phyloP scores from a whole-genome alignment of 805 yeast species.

The Huiozyma sinensis region DNA sequence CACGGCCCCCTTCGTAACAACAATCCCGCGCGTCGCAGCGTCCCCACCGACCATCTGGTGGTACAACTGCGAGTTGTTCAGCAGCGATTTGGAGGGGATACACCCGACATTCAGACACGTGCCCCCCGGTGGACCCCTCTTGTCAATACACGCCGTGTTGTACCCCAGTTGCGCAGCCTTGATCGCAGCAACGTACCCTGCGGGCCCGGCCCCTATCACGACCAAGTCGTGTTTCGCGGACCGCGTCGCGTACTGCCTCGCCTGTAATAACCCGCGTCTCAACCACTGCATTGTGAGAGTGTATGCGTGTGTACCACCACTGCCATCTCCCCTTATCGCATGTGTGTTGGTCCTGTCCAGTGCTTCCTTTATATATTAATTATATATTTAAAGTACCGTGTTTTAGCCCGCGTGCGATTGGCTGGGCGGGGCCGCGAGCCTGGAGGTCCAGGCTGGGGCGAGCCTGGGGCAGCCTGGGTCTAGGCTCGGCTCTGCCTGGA shows the following conservation, averaged over 20 bases:
- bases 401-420: too few species aligned
- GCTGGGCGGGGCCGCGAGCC: too few species aligned
- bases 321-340: too few species aligned
- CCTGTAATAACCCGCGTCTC: neutral
- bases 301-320: neutral
- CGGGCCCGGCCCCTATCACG: conserved; percentile 98
- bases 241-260: conserved; percentile 9
- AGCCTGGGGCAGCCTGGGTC: too few species aligned
- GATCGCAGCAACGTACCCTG: conserved; percentile 98
- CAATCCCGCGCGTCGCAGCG: conserved; percentile 81
- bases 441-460: too few species aligned
- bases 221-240: conserved; percentile 65
- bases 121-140: conserved; percentile 94
- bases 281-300: too few species aligned
- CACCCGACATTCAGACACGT: conserved; percentile 98
- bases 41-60: conserved; percentile 76
- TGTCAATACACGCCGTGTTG: conserved; percentile 93
- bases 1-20: conserved; percentile 52
- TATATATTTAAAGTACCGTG: too few species aligned
- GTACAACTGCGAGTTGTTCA: conserved; percentile 88
- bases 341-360: too few species aligned
- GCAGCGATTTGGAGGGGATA: conserved; percentile 92
- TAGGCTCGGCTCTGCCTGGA: too few species aligned
- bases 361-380: too few species aligned
- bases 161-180: conserved; percentile 94